Evolutionary conservation across 2,329 filamentous ascomycete species (phyloP), one percentile per base, ranked within the genome.

Genomic region (Cordyceps farinosa): DNA sequence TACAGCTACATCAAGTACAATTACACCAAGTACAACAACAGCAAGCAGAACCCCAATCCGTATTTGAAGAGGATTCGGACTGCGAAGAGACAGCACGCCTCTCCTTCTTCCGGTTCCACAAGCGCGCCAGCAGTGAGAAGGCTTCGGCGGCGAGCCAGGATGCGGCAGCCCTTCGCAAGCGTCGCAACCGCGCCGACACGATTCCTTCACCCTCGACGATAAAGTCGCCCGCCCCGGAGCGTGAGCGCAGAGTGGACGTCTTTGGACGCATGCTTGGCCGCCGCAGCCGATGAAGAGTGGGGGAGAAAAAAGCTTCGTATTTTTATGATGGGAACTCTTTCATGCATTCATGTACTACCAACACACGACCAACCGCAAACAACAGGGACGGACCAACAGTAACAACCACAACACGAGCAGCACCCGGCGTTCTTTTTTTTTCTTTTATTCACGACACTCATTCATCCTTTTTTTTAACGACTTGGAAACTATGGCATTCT

Each of bases 21-120:
- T 22, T 22, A 22, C 22, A 22, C 22, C 22, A 22, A 22, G 22
- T 22, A 17, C 34, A 40, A 15, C 53, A 38, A 11, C 40, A 32
- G n/a, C 38, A 3, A 55, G 66, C 69, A 10, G 70, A 76, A 47
- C 69, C 69, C 13, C 66, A 67, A n/a, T 83, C 81, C 2, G 77
- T 83, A 30, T 84, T 84, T 65, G 81, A 83, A 50, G 67, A 75
- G 15, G 80, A 83, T 68, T 78, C 78, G 4, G 80, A 83, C 64
- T 71, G 70, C 15, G 79, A 80, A 52, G 70, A 69, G 7, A n/a
- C 71, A 76, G 40, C 22, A 40, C 70, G 69, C n/a, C 73, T 75
- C 5, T 73, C 79, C 22, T 79, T 81, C 60, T 79, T 80, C 52
- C 76, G 78, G 22, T 76, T 83, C 63, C 76, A 78, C 66, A 74